phyloP scores from a whole-genome alignment of 768 basidiomycete species.

The Cystofilobasidium capitatum region DNA sequence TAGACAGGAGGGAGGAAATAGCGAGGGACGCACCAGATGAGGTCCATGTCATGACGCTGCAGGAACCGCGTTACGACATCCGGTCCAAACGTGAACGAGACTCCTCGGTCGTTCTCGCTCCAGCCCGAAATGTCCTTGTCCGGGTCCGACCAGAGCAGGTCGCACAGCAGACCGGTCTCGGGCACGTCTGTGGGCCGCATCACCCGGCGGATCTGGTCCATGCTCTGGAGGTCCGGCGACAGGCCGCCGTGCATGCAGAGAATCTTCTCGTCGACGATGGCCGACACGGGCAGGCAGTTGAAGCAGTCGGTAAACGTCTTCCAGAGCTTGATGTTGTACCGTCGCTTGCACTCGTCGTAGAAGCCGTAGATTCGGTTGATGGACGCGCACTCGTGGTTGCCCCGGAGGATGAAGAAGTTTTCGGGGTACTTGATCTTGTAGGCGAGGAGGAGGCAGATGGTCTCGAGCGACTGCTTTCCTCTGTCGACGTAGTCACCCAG shows the following conservation, averaged over 20 bases:
- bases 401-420: constrained; percentile 98
- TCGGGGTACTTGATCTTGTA: constrained; percentile 98
- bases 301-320: constrained; percentile 99
- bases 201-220: constrained; percentile 30
- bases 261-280: constrained; percentile 29
- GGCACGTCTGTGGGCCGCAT: constrained; percentile 31
- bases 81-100: constrained; percentile 28
- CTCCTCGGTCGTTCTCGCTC: constrained; percentile 28
- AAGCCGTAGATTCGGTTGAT: constrained; percentile 99
- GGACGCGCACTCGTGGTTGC: constrained; percentile 98
- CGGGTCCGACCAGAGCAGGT: constrained; percentile 30
- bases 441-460: constrained; percentile 95
- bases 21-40: constrained; percentile 19
- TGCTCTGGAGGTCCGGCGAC: constrained; percentile 28
- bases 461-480: constrained; percentile 97
- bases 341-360: constrained; percentile 99
- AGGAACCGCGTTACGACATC: constrained; percentile 30
- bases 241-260: constrained; percentile 26
- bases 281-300: constrained; percentile 55
- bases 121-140: constrained; percentile 29
- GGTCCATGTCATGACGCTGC: constrained; percentile 28
- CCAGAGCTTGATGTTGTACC: constrained; percentile 99
- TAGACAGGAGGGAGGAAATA: background rate
- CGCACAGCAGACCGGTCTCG: constrained; percentile 30
- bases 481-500: constrained; percentile 99